Percentiles rank a stretch among this genome's conserved stretches.
Evolutionary conservation across 345 rosid genomes (phyloP).

Genomic region (Eucalyptus pauciflora): DNA sequence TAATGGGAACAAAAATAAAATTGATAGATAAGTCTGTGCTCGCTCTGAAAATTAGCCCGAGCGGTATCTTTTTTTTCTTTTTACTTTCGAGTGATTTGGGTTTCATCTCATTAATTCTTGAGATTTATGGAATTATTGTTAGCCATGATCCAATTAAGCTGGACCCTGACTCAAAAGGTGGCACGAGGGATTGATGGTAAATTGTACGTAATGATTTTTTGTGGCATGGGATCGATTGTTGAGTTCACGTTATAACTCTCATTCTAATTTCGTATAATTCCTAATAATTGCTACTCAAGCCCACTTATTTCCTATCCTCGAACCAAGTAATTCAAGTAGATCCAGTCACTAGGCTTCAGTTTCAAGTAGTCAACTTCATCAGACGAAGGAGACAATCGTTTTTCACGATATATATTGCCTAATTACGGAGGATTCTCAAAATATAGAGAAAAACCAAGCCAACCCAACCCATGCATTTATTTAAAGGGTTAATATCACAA

Average conservation of each 20-base stretch:
- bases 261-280: background rate
- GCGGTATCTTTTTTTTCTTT: background rate
- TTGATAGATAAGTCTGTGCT: background rate
- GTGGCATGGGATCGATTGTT: background rate
- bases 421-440: background rate
- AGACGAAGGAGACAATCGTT: background rate
- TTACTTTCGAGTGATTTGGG: background rate
- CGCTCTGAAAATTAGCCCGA: background rate
- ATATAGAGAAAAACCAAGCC: background rate
- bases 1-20: background rate
- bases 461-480: background rate
- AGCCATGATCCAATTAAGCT: background rate
- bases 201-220: background rate
- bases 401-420: background rate
- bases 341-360: background rate
- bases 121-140: background rate
- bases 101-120: background rate
- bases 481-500: too few relatives aligned
- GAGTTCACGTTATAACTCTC: background rate
- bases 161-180: background rate
- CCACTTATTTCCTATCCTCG: background rate
- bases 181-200: background rate
- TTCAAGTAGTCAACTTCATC: background rate
- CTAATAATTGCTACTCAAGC: background rate
- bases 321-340: background rate